A percentile compares a stretch with the other conserved stretches of the same genome.
Evolutionary conservation across 352 stramenopile species (phyloP).

Genomic region (Phytophthora hybrid): DNA sequence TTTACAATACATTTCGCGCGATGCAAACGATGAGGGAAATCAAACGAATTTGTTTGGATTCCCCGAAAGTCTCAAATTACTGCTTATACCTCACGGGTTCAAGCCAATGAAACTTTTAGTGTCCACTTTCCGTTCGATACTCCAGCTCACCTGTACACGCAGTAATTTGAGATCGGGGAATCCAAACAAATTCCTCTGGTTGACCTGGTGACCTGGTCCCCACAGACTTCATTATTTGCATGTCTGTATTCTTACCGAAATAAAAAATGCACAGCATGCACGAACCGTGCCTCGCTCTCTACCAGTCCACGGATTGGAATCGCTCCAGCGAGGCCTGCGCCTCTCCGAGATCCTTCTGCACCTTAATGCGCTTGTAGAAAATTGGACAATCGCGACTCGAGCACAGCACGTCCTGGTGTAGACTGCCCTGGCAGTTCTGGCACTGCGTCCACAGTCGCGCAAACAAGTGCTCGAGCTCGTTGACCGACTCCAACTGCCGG

Average conservation of each 20-base stretch:
- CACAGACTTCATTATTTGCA: constrained; percentile 6
- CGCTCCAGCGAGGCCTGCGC: constrained; percentile 94
- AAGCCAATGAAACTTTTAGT: too few species aligned
- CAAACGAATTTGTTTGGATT: too few species aligned
- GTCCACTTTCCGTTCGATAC: too few species aligned
- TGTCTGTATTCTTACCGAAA: constrained; percentile 4
- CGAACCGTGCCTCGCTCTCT: not conserved
- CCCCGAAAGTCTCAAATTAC: too few species aligned
- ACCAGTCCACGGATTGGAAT: constrained; percentile 92
- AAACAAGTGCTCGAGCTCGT: constrained; percentile 96
- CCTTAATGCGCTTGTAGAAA: constrained; percentile 99
- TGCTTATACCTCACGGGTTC: too few species aligned
- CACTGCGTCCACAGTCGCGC: constrained; percentile 97
- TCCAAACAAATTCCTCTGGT: too few species aligned
- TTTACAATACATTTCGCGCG: too few species aligned
- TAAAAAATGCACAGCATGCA: constrained; percentile 9
- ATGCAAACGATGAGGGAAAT: too few species aligned
- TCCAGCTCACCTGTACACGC: too few species aligned
- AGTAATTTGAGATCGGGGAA: too few species aligned
- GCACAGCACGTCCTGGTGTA: constrained; percentile 97
- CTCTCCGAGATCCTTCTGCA: constrained; percentile 97
- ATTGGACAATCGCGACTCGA: constrained; percentile 98
- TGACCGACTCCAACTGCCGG: constrained; percentile 93
- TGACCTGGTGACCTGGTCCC: too few species aligned
- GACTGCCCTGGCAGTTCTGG: constrained; percentile 98